phyloP scores from a whole-genome alignment of 2,329 filamentous ascomycete genomes.

The Emericellopsis cladophorae region DNA sequence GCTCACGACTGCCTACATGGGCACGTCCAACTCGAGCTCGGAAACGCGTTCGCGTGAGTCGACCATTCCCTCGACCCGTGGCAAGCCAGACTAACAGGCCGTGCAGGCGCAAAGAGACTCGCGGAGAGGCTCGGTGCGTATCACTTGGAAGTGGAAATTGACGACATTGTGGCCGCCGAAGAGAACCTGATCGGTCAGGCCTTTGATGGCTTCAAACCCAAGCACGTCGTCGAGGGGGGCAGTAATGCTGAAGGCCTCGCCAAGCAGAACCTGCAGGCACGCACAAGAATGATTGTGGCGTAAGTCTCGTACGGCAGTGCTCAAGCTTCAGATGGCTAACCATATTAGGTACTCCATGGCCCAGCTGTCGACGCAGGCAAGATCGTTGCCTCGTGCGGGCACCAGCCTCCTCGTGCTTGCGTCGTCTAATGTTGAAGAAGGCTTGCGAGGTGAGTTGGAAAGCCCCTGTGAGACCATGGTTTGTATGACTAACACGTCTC shows the following conservation, averaged over 20 bases:
- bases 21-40: slow-evolving; percentile 9
- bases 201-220: slow-evolving; percentile 12
- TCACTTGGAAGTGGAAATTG: slow-evolving; percentile 5
- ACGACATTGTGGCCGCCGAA: slow-evolving; percentile 38
- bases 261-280: slow-evolving; percentile 56
- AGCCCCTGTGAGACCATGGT: no score
- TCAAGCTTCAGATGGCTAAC: no score
- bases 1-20: slow-evolving; percentile 33
- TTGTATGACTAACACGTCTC: no score
- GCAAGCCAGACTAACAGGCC: slow-evolving; percentile 42
- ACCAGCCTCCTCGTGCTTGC: slow-evolving; percentile 50
- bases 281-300: slow-evolving; percentile 43
- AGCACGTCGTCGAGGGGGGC: slow-evolving; percentile 43
- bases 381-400: slow-evolving; percentile 33
- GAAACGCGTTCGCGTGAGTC: no score
- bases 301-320: no score
- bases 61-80: no score
- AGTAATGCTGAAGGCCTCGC: slow-evolving; percentile 44
- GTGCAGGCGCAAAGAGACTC: slow-evolving; percentile 15
- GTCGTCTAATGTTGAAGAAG: slow-evolving; percentile 8
- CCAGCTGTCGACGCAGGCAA: slow-evolving; percentile 45
- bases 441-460: slow-evolving; percentile 1
- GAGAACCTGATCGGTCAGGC: slow-evolving; percentile 13
- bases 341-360: slow-evolving; percentile 22
- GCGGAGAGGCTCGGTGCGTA: slow-evolving; percentile 4